phyloP scores from a whole-genome alignment of 2,329 filamentous ascomycete genomes.

The Penicillium sp. region DNA sequence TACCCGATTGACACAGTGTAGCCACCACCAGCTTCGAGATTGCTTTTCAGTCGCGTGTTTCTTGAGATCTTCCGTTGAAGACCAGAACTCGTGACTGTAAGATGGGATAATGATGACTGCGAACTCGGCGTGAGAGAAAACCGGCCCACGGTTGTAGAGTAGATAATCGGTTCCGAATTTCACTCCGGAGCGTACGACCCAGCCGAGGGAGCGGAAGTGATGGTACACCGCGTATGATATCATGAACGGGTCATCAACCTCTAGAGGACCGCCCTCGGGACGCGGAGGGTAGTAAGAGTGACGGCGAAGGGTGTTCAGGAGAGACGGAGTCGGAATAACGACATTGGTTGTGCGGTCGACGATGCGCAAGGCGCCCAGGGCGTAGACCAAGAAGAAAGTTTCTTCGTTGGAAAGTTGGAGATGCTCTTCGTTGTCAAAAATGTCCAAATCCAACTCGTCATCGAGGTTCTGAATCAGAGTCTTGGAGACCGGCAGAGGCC shows the following conservation, averaged over 20 bases:
- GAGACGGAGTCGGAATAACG: slow-evolving; percentile 48
- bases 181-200: slow-evolving; percentile 85
- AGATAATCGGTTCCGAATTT: slow-evolving; percentile 95
- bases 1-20: slow-evolving; percentile 85
- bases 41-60: slow-evolving; percentile 46
- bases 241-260: slow-evolving; percentile 77
- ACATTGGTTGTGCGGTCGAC: slow-evolving; percentile 31
- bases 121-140: slow-evolving; percentile 93
- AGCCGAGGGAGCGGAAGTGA: slow-evolving; percentile 90
- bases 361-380: slow-evolving; percentile 66
- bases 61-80: slow-evolving; percentile 43
- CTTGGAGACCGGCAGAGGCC: slow-evolving; percentile 41
- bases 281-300: slow-evolving; percentile 64
- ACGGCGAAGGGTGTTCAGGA: slow-evolving; percentile 62
- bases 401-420: slow-evolving; percentile 89
- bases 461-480: slow-evolving; percentile 11
- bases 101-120: slow-evolving; percentile 78
- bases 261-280: slow-evolving; percentile 40
- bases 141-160: slow-evolving; percentile 87
- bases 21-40: slow-evolving; percentile 45
- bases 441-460: slow-evolving; percentile 23
- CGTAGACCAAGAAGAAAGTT: slow-evolving; percentile 82
- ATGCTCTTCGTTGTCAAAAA: slow-evolving; percentile 61
- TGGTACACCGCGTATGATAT: slow-evolving; percentile 87
- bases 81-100: slow-evolving; percentile 70